A percentile compares a stretch with the other conserved stretches of the same genome.
Evolutionary conservation across 163 green algal genomes (phyloP).

Genomic region (Scenedesmus sp.): DNA sequence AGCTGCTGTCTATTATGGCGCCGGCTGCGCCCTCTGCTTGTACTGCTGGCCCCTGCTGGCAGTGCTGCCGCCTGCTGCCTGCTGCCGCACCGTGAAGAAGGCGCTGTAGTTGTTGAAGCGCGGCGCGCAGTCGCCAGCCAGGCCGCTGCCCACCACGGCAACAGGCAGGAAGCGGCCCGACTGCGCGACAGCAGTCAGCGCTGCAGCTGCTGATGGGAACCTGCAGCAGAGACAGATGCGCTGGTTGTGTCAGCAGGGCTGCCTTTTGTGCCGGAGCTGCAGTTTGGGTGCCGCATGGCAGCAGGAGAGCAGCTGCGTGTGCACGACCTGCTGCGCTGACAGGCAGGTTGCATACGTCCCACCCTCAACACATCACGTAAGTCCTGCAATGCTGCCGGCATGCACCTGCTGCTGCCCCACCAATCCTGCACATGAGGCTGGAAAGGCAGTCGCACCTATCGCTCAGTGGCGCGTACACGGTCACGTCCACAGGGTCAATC

Average conservation of each 20-base stretch:
- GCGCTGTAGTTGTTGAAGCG: constrained; percentile 23
- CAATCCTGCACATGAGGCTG: too few relatives aligned
- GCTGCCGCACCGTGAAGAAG: constrained; percentile 25
- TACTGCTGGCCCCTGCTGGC: background rate
- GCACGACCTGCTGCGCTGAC: background rate
- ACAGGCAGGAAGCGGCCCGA: constrained; percentile 45
- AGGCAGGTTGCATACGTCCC: background rate
- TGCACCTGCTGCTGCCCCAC: background rate
- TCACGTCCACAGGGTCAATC: constrained; percentile 65
- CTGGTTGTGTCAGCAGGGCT: background rate
- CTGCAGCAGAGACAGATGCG: background rate
- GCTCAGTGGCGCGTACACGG: constrained; percentile 41
- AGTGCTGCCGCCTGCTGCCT: background rate
- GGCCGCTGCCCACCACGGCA: constrained; percentile 39
- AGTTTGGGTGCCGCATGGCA: background rate
- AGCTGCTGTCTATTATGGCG: too few relatives aligned
- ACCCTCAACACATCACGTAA: background rate
- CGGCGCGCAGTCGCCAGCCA: constrained; percentile 36
- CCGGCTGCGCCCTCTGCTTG: too few relatives aligned
- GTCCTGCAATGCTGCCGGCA: background rate
- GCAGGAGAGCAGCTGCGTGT: background rate
- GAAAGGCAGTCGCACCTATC: constrained; percentile 6
- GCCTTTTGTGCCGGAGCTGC: background rate
- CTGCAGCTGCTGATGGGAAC: constrained; percentile 48
- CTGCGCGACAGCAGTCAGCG: constrained; percentile 13